A percentile compares a stretch with the other conserved stretches of the same genome.
phyloP scores from a whole-genome alignment of 2,329 filamentous ascomycete genomes.

The Talaromyces sp. region DNA sequence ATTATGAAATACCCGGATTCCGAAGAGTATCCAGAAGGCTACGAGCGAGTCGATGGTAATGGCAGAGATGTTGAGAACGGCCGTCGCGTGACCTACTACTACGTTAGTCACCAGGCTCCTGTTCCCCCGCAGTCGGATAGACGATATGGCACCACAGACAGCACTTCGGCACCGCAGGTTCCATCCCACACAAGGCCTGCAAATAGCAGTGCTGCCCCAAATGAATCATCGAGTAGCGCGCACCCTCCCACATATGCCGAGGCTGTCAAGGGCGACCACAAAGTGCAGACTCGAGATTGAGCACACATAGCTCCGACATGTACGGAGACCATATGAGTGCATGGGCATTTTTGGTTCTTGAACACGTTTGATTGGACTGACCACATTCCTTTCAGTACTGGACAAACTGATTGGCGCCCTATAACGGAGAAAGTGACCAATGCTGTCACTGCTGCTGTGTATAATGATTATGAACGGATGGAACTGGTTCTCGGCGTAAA shows the following conservation, averaged over 20 bases:
- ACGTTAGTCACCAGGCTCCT: slow-evolving; percentile 56
- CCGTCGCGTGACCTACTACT: slow-evolving; percentile 67
- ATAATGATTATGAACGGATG: slow-evolving; percentile 14
- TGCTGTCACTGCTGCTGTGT: neutral
- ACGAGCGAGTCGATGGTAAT: slow-evolving; percentile 59
- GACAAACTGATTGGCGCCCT: neutral
- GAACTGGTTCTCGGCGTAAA: slow-evolving; percentile 12
- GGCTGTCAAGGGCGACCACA: slow-evolving; percentile 84
- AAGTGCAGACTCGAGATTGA: slow-evolving; percentile 70
- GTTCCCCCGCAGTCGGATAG: slow-evolving; percentile 30
- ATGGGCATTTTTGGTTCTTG: neutral
- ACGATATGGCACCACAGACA: slow-evolving; percentile 37
- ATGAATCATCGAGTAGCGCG: slow-evolving; percentile 27
- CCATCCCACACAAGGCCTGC: slow-evolving; percentile 19
- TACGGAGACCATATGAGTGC: neutral
- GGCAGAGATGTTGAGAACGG: slow-evolving; percentile 38
- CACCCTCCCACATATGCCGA: slow-evolving; percentile 82
- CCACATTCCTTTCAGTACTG: neutral
- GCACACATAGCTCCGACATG: too few species aligned
- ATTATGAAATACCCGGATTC: slow-evolving; percentile 83
- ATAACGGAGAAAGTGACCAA: neutral
- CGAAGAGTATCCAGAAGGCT: slow-evolving; percentile 57
- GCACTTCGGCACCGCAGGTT: slow-evolving; percentile 21
- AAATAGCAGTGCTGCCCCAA: slow-evolving; percentile 31
- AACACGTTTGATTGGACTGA: neutral